These are phyloP conservation scores for Coemansia sp. DNA, from an alignment of 192 early-diverging fungal species.

Conservation along the genomic window DNA sequence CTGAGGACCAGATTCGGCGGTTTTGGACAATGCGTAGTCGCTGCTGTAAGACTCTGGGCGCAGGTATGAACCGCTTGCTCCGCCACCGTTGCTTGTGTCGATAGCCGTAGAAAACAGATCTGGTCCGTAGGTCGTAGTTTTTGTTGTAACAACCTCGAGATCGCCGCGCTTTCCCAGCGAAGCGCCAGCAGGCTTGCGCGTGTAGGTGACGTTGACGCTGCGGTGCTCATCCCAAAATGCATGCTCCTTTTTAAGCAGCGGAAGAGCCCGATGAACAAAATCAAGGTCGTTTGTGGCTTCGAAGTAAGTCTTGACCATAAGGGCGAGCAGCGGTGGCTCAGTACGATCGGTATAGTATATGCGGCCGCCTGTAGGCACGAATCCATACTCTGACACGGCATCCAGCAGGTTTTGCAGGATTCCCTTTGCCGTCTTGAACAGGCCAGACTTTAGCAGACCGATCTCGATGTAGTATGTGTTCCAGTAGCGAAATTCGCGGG, in stretches of 20 bases:
- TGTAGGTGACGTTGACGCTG: slow-evolving; percentile 34
- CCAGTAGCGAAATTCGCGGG: slow-evolving; percentile 74
- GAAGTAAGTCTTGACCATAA: slow-evolving; percentile 67
- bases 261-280: slow-evolving; percentile 55
- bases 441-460: slow-evolving; percentile 58
- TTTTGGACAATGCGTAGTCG: slow-evolving; percentile 18
- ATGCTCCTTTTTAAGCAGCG: slow-evolving; percentile 61
- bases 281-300: slow-evolving; percentile 56
- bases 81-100: not conserved
- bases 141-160: slow-evolving; percentile 12
- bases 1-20: slow-evolving; percentile 1
- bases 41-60: slow-evolving; percentile 24
- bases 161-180: slow-evolving; percentile 15
- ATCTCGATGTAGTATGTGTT: slow-evolving; percentile 65
- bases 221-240: slow-evolving; percentile 62
- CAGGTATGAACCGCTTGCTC: slow-evolving; percentile 2
- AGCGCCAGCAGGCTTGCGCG: slow-evolving; percentile 12
- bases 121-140: slow-evolving; percentile 26
- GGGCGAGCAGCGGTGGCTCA: slow-evolving; percentile 64
- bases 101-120: slow-evolving; percentile 19
- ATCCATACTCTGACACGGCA: slow-evolving; percentile 55
- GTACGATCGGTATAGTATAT: slow-evolving; percentile 74
- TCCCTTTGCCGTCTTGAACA: slow-evolving; percentile 56
- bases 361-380: slow-evolving; percentile 72
- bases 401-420: slow-evolving; percentile 67